Percentiles rank a stretch among this genome's conserved stretches.
Conservation (phyloP, 345 rosid species). For the Angophora floribunda region DNA sequence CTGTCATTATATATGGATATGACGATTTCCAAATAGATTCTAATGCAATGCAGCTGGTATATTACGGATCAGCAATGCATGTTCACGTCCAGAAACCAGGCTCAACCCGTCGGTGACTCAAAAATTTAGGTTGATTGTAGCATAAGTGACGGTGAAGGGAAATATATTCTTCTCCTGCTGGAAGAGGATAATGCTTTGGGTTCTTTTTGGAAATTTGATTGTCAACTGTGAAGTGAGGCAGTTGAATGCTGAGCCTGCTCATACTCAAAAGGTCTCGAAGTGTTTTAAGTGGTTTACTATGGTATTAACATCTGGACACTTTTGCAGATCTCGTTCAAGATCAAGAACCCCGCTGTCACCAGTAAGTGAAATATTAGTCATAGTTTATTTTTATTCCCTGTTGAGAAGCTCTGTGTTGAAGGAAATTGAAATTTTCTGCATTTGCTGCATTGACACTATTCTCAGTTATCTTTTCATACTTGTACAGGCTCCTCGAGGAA, state of each 20-base stretch:
- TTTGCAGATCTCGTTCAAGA: conserved; percentile 57
- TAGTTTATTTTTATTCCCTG: neutral
- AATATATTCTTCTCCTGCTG: neutral
- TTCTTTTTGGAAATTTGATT: neutral
- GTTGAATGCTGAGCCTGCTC: neutral
- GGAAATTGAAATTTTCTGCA: neutral
- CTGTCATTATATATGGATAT: neutral
- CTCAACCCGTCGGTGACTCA: neutral
- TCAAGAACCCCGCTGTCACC: conserved; percentile 51
- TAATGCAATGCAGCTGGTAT: neutral
- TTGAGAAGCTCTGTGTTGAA: neutral
- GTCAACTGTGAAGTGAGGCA: conserved; percentile 3
- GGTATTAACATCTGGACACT: conserved; percentile 5
- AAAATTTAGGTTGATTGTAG: neutral
- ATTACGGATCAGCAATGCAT: neutral
- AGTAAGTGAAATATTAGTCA: conserved; percentile 29
- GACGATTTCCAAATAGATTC: neutral
- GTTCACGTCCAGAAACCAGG: neutral
- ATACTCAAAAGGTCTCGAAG: conserved; percentile 4
- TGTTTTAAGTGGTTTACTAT: neutral
- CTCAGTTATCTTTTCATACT: neutral
- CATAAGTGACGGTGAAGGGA: neutral
- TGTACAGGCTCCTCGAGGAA: conserved; percentile 15
- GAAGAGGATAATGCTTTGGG: neutral
- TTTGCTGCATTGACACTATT: neutral